Conservation (phyloP, 768 basidiomycete species). For the Exidia glandulosa region DNA sequence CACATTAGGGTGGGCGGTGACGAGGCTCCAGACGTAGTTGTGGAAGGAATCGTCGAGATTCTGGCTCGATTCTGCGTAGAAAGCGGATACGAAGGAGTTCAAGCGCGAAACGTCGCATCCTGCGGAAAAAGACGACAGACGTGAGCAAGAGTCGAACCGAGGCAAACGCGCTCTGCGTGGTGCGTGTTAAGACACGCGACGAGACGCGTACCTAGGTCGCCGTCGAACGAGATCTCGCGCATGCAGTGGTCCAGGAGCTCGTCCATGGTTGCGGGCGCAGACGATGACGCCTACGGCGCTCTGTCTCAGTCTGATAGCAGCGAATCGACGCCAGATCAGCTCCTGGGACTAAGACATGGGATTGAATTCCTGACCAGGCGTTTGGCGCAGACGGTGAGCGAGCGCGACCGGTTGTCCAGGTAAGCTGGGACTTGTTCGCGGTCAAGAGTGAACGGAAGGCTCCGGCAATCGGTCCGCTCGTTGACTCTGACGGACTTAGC, state of each 20-base stretch:
- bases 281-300: neutral
- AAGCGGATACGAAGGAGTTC: slow-evolving; percentile 55
- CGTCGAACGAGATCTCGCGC: slow-evolving; percentile 81
- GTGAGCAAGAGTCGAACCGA: slow-evolving; percentile 6
- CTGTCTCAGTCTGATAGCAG: neutral
- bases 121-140: slow-evolving; percentile 20
- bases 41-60: slow-evolving; percentile 64
- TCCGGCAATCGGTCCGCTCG: too few relatives aligned
- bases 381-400: too few relatives aligned
- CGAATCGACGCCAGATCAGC: too few relatives aligned
- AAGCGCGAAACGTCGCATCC: slow-evolving; percentile 69
- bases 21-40: slow-evolving; percentile 71
- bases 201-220: slow-evolving; percentile 65
- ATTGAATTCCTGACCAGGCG: neutral
- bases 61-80: slow-evolving; percentile 36
- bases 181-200: slow-evolving; percentile 10
- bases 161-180: neutral
- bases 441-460: too few relatives aligned
- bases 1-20: slow-evolving; percentile 65
- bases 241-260: slow-evolving; percentile 76
- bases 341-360: neutral
- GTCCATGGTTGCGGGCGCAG: slow-evolving; percentile 45
- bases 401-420: too few relatives aligned
- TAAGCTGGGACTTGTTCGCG: too few relatives aligned
- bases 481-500: too few relatives aligned